Base-by-base conservation (phyloP, 2,329 filamentous ascomycete genomes). In the Penicillium hesseltinei region DNA sequence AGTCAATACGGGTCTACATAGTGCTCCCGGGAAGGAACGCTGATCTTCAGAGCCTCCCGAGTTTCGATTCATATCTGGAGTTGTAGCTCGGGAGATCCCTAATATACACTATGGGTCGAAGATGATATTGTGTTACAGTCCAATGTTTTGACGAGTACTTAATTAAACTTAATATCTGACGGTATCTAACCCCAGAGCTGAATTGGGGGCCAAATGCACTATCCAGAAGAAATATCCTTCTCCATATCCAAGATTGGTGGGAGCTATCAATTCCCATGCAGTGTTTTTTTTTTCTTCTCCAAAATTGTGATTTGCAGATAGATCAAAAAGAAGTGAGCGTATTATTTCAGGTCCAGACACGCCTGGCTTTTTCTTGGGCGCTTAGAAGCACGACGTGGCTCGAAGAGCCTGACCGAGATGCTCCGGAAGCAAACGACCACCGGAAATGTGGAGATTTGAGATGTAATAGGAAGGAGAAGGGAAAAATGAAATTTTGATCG, bases 341-440 rank as follows among this genome's bases (percentile, higher is more conserved):
- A 13, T 29, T 11, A 23, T 23, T 13, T n/a, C 17, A 39, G 23
- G 23, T 23, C 42, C 15, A 51, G 53, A 44, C 46, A 42, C 52
- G 21, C 44, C 36, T 56, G 31, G 46, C 39, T 49, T 48, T 49
- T 46, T 11, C 11, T 23, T 13, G 48, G 45, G 51, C 44, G 52
- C 44, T 54, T 54, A 54, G n/a, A 35, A 19, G 27, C 27, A 51
- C 15, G 36, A 51, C 17, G 50, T 52, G 49, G 49, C 49, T 44
- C 8, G 25, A 7, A 29, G 33, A 17, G 47, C 17, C 31, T 46
- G 46, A 49, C 47, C 9, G 15, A 36, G 36, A 19, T 11, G 36
- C 17, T 23, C 10, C 33, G 10, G 33, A 11, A 35, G 8, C 48
- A 42, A 40, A 31, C n/a, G 36, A 50, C 27, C 17, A 29, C 25